A percentile compares a stretch with the other conserved stretches of the same genome.
Conservation (phyloP, 1,139 yeast genomes). For the Saccharomyces pastorianus region DNA sequence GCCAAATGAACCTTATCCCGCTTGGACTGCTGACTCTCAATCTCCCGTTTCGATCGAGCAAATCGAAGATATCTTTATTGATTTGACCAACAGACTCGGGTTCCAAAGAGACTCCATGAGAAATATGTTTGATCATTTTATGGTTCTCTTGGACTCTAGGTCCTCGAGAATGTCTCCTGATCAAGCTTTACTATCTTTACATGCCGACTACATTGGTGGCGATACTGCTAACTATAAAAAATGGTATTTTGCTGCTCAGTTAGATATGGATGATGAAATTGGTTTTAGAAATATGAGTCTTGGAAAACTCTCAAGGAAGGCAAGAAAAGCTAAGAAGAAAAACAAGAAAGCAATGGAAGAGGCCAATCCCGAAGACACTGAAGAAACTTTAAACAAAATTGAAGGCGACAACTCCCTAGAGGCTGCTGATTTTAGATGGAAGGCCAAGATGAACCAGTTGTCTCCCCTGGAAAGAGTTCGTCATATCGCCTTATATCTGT, state of each 20-base stretch:
- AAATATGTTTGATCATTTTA: constrained; percentile 92
- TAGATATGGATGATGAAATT: constrained; percentile 74
- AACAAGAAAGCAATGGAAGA: constrained; percentile 54
- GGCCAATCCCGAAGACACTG: constrained; percentile 41
- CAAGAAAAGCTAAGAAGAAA: constrained; percentile 48
- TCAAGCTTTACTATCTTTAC: constrained; percentile 84
- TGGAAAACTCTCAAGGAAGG: constrained; percentile 56
- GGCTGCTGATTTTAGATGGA: constrained; percentile 84
- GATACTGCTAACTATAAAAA: constrained; percentile 83
- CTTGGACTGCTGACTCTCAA: constrained; percentile 90
- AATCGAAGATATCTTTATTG: constrained; percentile 85
- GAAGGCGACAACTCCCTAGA: constrained; percentile 80
- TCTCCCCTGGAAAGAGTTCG: constrained; percentile 75
- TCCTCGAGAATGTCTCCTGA: constrained; percentile 96
- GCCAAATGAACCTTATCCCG: constrained; percentile 79
- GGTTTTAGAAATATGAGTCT: constrained; percentile 74
- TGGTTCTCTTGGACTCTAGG: constrained; percentile 89
- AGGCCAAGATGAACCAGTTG: constrained; percentile 60
- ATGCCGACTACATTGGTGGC: constrained; percentile 96
- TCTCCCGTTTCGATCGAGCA: constrained; percentile 80
- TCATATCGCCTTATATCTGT: constrained; percentile 80
- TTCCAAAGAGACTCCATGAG: constrained; percentile 97
- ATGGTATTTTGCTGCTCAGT: constrained; percentile 94
- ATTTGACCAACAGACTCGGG: constrained; percentile 84
- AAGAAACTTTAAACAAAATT: constrained; percentile 48